Percentiles rank a stretch among this genome's conserved stretches.
Evolutionary conservation across 495 filamentous ascomycete species (phyloP).

Genomic region (Xylaria castorea): DNA sequence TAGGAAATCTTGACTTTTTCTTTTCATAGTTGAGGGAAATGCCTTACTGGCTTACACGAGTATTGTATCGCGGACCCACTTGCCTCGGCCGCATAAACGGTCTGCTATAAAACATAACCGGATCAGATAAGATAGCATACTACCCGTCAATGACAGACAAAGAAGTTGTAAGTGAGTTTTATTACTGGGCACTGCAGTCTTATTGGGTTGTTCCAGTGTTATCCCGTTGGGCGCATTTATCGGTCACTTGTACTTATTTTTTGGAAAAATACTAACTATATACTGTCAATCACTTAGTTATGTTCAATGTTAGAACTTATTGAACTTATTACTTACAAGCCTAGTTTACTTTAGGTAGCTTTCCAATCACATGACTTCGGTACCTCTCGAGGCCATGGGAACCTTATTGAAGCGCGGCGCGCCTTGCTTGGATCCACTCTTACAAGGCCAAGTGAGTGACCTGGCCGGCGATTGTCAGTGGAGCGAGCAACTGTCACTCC

Average conservation of each 20-base stretch:
- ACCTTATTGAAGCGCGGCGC: slow-evolving; percentile 12
- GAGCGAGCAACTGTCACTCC: slow-evolving; percentile 11
- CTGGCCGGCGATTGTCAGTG: not conserved
- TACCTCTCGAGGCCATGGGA: slow-evolving; percentile 2
- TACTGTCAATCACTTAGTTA: too few species aligned
- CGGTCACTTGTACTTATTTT: not conserved
- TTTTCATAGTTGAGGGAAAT: not conserved
- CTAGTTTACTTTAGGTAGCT: slow-evolving; percentile 5
- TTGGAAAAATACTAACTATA: too few species aligned
- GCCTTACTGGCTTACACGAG: slow-evolving; percentile 5
- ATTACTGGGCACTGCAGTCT: not conserved
- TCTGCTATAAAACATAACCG: not conserved
- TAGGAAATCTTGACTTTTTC: not conserved
- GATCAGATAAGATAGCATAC: not conserved
- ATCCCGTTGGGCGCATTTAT: not conserved
- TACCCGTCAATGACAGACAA: not conserved
- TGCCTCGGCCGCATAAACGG: slow-evolving; percentile 17
- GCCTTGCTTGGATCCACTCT: slow-evolving; percentile 19
- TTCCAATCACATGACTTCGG: slow-evolving; percentile 20
- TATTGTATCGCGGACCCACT: not conserved
- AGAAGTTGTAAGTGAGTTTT: not conserved
- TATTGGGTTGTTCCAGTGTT: not conserved
- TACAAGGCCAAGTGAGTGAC: slow-evolving; percentile 13
- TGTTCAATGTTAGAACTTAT: not conserved
- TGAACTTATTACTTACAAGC: not conserved